Conservation (phyloP, 108 stramenopile species). For the Cylindrotheca closterium region DNA sequence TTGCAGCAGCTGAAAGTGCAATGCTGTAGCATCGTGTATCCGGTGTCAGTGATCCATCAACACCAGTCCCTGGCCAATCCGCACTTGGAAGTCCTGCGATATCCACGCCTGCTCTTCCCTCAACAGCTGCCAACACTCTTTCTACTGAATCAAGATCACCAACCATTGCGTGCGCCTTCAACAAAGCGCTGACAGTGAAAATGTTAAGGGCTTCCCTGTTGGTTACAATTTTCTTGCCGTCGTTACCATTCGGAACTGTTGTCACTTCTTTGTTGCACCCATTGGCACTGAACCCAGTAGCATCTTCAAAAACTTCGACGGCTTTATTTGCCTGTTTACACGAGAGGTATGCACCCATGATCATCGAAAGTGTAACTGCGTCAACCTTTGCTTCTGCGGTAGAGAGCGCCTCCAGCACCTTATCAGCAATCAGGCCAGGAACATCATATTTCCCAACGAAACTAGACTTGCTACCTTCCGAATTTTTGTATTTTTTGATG, state of each 20-base stretch:
- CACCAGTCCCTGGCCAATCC: constrained; percentile 71
- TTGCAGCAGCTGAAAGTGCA: constrained; percentile 71
- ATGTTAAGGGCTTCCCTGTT: constrained; percentile 65
- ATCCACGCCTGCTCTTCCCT: constrained; percentile 48
- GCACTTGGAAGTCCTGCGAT: constrained; percentile 46
- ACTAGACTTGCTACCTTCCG: constrained; percentile 22
- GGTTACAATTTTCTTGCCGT: constrained; percentile 22
- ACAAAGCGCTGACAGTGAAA: constrained; percentile 64
- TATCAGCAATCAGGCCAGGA: constrained; percentile 71
- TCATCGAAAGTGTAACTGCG: constrained; percentile 67
- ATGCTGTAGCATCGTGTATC: constrained; percentile 78
- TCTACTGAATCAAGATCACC: constrained; percentile 58
- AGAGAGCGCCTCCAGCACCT: constrained; percentile 78
- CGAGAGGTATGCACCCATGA: constrained; percentile 72
- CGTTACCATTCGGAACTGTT: constrained; percentile 33
- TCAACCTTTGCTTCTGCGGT: constrained; percentile 68
- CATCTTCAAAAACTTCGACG: constrained; percentile 76
- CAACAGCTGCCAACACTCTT: constrained; percentile 72
- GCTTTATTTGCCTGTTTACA: constrained; percentile 60
- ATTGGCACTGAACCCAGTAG: constrained; percentile 61
- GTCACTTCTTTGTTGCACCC: constrained; percentile 32
- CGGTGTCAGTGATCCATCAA: constrained; percentile 53
- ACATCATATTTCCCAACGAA: constrained; percentile 54
- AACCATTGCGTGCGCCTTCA: constrained; percentile 69
- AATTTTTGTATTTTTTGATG: constrained; percentile 54